Percentiles rank a stretch among this genome's conserved stretches.
Conservation (phyloP, 306 rosid species). For the Erythrophleum fordii region DNA sequence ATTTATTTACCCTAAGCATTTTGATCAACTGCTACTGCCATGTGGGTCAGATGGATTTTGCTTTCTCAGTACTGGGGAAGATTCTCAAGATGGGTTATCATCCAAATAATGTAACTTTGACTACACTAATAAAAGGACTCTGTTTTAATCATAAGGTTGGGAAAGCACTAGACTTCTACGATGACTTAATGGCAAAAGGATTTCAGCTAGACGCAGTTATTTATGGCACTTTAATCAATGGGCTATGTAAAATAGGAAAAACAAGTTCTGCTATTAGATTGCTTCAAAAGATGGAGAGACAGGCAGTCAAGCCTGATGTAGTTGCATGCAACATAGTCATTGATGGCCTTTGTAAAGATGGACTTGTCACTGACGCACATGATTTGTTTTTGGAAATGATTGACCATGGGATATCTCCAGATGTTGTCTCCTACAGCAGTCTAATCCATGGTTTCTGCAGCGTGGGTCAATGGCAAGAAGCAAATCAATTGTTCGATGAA, state of each 20-base stretch:
- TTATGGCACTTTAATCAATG: background rate
- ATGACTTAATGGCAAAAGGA: background rate
- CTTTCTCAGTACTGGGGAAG: background rate
- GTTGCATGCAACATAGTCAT: background rate
- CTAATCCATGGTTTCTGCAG: background rate
- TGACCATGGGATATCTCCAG: background rate
- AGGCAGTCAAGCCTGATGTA: background rate
- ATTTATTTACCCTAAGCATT: background rate
- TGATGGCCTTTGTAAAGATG: background rate
- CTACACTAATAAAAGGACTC: background rate
- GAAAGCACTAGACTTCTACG: background rate
- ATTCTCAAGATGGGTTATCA: background rate
- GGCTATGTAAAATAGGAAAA: background rate
- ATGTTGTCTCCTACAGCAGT: background rate
- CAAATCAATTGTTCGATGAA: background rate
- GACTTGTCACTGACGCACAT: background rate
- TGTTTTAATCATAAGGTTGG: background rate
- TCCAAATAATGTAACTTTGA: background rate
- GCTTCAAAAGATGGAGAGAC: background rate
- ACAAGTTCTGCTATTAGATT: background rate
- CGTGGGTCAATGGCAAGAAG: background rate
- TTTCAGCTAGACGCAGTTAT: background rate
- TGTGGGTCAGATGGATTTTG: background rate
- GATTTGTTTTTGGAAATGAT: background rate
- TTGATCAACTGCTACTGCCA: background rate